Conservation (phyloP, 2,329 filamentous ascomycete genomes). For the Calonectria leucothoes region DNA sequence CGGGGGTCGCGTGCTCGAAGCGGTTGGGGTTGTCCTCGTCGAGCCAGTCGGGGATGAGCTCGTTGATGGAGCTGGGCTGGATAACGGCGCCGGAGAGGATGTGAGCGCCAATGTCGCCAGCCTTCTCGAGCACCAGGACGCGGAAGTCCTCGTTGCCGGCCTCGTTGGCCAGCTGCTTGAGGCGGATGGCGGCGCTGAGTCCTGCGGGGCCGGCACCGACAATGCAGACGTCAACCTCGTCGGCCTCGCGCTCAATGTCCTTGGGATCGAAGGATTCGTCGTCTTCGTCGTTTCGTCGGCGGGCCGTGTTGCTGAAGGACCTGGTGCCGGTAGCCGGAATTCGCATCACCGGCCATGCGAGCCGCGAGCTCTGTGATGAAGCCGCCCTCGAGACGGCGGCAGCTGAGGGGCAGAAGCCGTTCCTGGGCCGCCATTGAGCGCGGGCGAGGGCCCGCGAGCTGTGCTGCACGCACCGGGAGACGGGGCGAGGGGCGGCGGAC, state of each 20-base stretch:
- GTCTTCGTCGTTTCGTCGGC: slow-evolving; percentile 42
- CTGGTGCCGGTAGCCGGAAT: slow-evolving; percentile 40
- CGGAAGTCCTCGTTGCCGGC: slow-evolving; percentile 96
- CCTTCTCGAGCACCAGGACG: slow-evolving; percentile 93
- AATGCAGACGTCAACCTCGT: slow-evolving; percentile 96
- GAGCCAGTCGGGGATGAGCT: slow-evolving; percentile 94
- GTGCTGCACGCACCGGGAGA: slow-evolving; percentile 54
- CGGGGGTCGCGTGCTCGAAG: slow-evolving; percentile 89
- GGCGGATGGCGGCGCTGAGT: slow-evolving; percentile 88
- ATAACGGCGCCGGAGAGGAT: slow-evolving; percentile 97
- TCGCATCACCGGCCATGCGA: slow-evolving; percentile 33
- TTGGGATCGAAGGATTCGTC: slow-evolving; percentile 72
- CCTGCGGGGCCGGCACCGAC: slow-evolving; percentile 96
- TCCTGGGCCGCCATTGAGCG: slow-evolving; percentile 42
- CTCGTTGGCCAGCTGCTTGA: slow-evolving; percentile 96
- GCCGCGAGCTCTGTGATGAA: slow-evolving; percentile 25
- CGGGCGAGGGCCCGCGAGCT: slow-evolving; percentile 48
- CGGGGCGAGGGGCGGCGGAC: slow-evolving; percentile 51
- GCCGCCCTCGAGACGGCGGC: slow-evolving; percentile 27
- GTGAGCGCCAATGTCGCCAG: slow-evolving; percentile 93
- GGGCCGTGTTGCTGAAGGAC: slow-evolving; percentile 50
- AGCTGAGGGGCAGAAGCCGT: slow-evolving; percentile 36
- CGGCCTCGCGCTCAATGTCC: slow-evolving; percentile 84
- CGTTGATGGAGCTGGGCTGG: slow-evolving; percentile 86
- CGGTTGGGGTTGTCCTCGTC: slow-evolving; percentile 87